Evolutionary conservation across 441 rosid genomes (phyloP), one percentile per base, ranked within the genome.

Genomic region (Erysimum cheiri): DNA sequence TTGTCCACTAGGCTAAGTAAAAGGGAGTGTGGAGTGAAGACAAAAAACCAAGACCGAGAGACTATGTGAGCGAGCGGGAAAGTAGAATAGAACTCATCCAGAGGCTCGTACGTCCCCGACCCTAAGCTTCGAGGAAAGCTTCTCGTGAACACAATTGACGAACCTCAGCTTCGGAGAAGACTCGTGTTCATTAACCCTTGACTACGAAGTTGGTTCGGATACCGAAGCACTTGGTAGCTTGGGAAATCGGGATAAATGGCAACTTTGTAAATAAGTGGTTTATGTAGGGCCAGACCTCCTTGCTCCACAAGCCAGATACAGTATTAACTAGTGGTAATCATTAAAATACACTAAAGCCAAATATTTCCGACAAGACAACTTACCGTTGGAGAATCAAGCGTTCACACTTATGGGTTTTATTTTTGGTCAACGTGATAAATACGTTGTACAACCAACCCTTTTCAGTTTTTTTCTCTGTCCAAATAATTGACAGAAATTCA

Each of bases 301-400:
- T 92, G 98, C 77, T 61, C 70, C 65, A 84, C 96, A 92, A 89
- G 98, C 80, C 53, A 85, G 79, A 14, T 4, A 57, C 61, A 41
- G 33, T 39, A n/a, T 19, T 19, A 19, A 19, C 22, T 19, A 19
- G 22, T 19, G 22, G 22, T 19, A 37, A n/a, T 64, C 31, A 48
- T 56, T 54, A 44, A 64, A 41, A 32, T 33, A 46, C 2, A 19
- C 22, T 19, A 8, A 24, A 17, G 0, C 24, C 6, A 24, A 49
- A 22, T 22, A 35, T 35, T 36, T 48, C 6, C 9, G 66, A 43
- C 26, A 24, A 7, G 43, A 33, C 52, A 14, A 15, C 14, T 26
- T 40, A 29, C 49, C 26, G 24, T 40, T 44, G 29, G 54, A 5
- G 22, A 33, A 8, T 35, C 5, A 1, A 40, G 13, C 1, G 19